Conservation (phyloP, 2,329 filamentous ascomycete genomes). For the Scortechinia acanthostroma region DNA sequence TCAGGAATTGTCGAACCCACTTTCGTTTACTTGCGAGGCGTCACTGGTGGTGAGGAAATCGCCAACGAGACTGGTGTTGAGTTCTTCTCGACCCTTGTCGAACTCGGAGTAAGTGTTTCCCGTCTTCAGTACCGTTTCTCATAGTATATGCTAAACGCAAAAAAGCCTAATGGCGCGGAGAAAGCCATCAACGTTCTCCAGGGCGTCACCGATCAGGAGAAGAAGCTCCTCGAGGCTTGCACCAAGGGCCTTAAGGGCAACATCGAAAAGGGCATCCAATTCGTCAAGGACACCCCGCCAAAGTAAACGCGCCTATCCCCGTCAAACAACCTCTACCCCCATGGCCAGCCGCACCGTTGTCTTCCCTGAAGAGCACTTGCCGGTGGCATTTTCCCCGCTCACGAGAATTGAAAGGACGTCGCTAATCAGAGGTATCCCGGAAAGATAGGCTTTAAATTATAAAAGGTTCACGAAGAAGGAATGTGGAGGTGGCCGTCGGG, state of each 20-base stretch:
- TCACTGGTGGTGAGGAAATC: slow-evolving; percentile 80
- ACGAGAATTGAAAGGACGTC: background rate
- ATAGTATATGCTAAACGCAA: slow-evolving; percentile 8
- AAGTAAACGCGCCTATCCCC: slow-evolving; percentile 46
- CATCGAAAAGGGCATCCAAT: slow-evolving; percentile 87
- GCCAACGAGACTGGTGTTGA: slow-evolving; percentile 77
- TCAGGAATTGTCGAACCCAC: slow-evolving; percentile 90
- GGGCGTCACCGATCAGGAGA: slow-evolving; percentile 77
- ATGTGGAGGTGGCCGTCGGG: too few species aligned
- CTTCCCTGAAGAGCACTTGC: background rate
- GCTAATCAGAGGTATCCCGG: background rate
- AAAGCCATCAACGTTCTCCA: slow-evolving; percentile 77
- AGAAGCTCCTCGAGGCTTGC: slow-evolving; percentile 73
- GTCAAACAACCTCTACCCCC: background rate
- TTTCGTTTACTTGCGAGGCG: slow-evolving; percentile 88
- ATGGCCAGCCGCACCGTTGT: too few species aligned
- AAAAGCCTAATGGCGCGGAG: slow-evolving; percentile 73
- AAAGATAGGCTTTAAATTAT: slow-evolving; percentile 3
- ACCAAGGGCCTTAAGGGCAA: slow-evolving; percentile 80
- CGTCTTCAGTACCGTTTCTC: slow-evolving; percentile 3
- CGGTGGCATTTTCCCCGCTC: background rate
- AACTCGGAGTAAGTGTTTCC: slow-evolving; percentile 74
- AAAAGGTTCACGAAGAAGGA: background rate
- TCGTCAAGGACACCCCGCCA: slow-evolving; percentile 79
- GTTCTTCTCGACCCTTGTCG: slow-evolving; percentile 92